Evolutionary conservation across 495 filamentous ascomycete species (phyloP).

Genomic region (Lophiostoma macrostomum): DNA sequence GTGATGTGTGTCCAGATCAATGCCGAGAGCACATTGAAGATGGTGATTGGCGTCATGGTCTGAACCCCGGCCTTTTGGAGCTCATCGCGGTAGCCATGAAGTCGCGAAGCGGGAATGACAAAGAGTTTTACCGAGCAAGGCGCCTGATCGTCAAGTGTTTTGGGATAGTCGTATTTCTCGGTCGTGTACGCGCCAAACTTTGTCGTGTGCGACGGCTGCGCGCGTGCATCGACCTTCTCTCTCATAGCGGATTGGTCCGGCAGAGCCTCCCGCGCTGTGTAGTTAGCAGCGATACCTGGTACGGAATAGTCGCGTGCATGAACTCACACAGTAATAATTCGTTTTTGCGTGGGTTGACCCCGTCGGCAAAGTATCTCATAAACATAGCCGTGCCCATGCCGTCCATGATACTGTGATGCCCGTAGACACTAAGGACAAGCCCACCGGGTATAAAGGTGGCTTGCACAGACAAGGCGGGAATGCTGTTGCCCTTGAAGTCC

Average conservation of each 20-base stretch:
- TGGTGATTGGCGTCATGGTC: not conserved
- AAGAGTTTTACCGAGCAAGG: constrained; percentile 8
- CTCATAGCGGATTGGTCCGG: constrained; percentile 6
- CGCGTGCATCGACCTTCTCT: not conserved
- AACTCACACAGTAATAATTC: not conserved
- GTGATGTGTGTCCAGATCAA: constrained; percentile 24
- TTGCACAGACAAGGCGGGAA: constrained; percentile 9
- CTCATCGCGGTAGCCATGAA: constrained; percentile 11
- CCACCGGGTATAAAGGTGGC: constrained; percentile 22
- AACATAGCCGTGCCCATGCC: constrained; percentile 7
- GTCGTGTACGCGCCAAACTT: not conserved
- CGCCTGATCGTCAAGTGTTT: constrained; percentile 4
- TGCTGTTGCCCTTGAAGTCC: not conserved
- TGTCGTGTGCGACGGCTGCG: too few relatives aligned
- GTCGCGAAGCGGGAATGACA: not conserved
- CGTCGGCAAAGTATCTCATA: constrained; percentile 4
- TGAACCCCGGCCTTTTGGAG: not conserved
- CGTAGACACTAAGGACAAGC: constrained; percentile 14
- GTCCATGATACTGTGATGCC: constrained; percentile 16
- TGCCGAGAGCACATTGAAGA: constrained; percentile 15
- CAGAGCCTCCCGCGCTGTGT: not conserved
- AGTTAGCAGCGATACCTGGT: not conserved
- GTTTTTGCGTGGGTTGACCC: not conserved
- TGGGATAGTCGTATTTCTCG: constrained; percentile 1
- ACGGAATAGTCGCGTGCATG: not conserved